These are phyloP conservation scores for Massariosphaeria phaeospora DNA, from an alignment of 495 filamentous ascomycete species.

Conservation along the genomic window DNA sequence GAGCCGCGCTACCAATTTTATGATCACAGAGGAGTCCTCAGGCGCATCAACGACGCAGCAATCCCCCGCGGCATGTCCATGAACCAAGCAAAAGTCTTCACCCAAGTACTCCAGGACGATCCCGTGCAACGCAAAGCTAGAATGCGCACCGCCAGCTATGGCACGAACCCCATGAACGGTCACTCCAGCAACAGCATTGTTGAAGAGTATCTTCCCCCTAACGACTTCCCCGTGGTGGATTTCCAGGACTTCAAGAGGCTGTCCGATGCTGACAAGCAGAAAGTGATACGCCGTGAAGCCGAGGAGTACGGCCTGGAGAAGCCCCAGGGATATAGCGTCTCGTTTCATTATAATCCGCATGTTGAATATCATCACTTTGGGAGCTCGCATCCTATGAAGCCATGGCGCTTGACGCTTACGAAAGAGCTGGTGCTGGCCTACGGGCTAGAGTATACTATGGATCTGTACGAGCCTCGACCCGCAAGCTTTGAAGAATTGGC, in stretches of 20 bases:
- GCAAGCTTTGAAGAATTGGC: conserved; percentile 84
- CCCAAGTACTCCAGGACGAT: no score
- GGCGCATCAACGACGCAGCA: no score
- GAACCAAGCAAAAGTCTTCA: no score
- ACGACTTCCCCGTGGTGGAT: conserved; percentile 4
- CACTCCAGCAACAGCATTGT: conserved; percentile 49
- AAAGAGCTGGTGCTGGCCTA: conserved; percentile 91
- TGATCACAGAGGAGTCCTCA: no score
- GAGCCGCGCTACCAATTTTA: no score
- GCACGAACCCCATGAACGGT: no score
- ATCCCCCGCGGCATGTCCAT: no score
- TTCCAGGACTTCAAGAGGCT: conserved; percentile 37
- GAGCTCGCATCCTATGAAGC: conserved; percentile 94
- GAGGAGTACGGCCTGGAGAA: conserved; percentile 68
- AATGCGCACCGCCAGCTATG: no score
- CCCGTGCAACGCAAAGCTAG: no score
- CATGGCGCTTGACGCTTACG: conserved; percentile 91
- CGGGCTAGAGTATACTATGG: conserved; percentile 94
- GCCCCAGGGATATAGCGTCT: conserved; percentile 73
- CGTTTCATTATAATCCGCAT: conserved; percentile 91
- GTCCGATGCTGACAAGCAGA: conserved; percentile 55
- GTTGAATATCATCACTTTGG: conserved; percentile 97
- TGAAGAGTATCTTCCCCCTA: conserved; percentile 52
- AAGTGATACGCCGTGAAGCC: conserved; percentile 58
- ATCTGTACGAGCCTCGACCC: conserved; percentile 73